phyloP scores from a whole-genome alignment of 2,329 filamentous ascomycete genomes.

The Elsinoe perseae region DNA sequence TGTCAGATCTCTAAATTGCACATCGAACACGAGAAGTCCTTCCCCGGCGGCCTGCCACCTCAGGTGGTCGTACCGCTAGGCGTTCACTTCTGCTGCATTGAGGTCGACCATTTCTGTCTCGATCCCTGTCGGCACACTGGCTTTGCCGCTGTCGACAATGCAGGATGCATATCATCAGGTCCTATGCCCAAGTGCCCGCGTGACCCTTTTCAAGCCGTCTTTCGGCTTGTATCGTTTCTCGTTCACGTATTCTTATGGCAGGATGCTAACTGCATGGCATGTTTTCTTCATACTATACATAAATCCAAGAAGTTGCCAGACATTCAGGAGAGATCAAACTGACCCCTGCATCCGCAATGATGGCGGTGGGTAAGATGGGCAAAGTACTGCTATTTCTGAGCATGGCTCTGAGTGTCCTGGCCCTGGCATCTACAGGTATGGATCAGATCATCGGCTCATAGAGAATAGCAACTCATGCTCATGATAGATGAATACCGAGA shows the following conservation, averaged over 20 bases:
- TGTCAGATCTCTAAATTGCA: neutral
- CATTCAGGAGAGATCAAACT: too few relatives aligned
- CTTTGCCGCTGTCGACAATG: neutral
- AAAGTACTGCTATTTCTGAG: neutral
- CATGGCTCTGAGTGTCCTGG: neutral
- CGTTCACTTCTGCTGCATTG: neutral
- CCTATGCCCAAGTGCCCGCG: too few relatives aligned
- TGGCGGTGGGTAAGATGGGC: too few relatives aligned
- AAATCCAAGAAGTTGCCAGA: too few relatives aligned
- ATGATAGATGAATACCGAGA: constrained; percentile 15
- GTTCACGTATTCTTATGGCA: too few relatives aligned
- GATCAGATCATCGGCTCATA: neutral
- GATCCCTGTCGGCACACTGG: neutral
- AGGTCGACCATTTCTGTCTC: neutral
- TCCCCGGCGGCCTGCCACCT: neutral
- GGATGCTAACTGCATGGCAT: too few relatives aligned
- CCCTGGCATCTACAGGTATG: neutral
- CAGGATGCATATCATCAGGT: neutral
- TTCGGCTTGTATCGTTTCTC: too few relatives aligned
- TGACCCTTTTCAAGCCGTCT: too few relatives aligned
- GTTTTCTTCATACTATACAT: too few relatives aligned
- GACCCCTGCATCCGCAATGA: too few relatives aligned
- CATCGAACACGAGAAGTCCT: neutral
- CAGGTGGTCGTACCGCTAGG: neutral
- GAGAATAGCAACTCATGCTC: neutral